Base-by-base conservation (phyloP, 106 monocot genomes). In the Dendrobium catenatum region DNA sequence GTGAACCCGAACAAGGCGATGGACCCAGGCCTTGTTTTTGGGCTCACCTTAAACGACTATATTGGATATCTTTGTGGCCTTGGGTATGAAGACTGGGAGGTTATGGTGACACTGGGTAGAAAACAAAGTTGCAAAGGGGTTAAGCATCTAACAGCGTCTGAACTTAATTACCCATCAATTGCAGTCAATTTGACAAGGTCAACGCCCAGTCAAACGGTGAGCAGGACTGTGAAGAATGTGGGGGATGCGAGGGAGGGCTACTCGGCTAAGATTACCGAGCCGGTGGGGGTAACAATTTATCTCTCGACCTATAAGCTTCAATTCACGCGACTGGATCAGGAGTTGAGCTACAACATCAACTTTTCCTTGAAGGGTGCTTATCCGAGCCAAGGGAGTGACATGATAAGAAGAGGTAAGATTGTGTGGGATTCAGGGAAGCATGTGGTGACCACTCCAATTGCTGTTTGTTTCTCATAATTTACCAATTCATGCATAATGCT, bases 1-100 rank as follows among this genome's bases (percentile, higher is more conserved):
- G 59, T 87, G 41, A 85, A 87, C 68, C 90, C 87, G 8, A 70
- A 77, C 64, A 80, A 29, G 20, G 90, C 87, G 15, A 81, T 83
- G 83, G 87, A 90, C 70, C 90, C 90, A 1, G 55, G 49, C 31
- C 33, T 56, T 1, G 24, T 81, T 17, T 75, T 55, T 31, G 41
- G 41, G 4, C 55, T 81, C 55, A 8, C 22, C 29, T 41, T 40
- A 37, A 37, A 37, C 13, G 44, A 76, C 6, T 82, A 26, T 66
- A 66, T 79, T 2, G 76, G 47, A 5, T 73, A 41, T 44, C 61
- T 85, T 15, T 78, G 80, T n/a, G 37, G 73, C 33, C 73, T 81
- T 7, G 80, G 80, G 2, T 81, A 81, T 73, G 55, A 40, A 13
- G 49, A 72, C 4, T 16, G 9, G 0, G 33, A 81, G 11, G 80